Conservation (phyloP, 345 rosid genomes). For the Fremontodendron californicum region DNA sequence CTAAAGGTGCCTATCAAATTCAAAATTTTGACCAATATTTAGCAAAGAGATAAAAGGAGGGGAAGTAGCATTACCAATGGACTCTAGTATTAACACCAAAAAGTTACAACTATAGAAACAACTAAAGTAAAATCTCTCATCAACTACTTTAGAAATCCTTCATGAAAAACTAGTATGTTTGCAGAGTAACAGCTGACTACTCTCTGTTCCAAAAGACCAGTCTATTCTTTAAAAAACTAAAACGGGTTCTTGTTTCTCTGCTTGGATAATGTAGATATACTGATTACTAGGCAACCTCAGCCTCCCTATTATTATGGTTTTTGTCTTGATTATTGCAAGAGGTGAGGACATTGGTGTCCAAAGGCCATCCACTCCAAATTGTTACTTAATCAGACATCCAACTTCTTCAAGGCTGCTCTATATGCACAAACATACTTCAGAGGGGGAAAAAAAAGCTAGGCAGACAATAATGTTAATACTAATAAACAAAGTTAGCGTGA, state of each 20-base stretch:
- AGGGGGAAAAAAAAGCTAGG: neutral
- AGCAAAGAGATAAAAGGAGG: neutral
- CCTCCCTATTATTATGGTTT: neutral
- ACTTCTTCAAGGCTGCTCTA: neutral
- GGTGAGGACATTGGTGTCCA: neutral
- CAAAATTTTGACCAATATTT: neutral
- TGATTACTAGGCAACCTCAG: neutral
- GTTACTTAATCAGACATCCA: neutral
- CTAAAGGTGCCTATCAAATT: neutral
- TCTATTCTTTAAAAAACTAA: neutral
- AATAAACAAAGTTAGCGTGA: neutral
- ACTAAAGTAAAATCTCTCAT: neutral
- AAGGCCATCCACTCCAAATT: neutral
- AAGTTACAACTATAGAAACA: neutral
- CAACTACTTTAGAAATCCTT: neutral
- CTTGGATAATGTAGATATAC: neutral
- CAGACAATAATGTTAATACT: neutral
- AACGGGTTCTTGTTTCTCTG: neutral
- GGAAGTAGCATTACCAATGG: neutral
- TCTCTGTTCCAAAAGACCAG: neutral
- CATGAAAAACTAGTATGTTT: neutral
- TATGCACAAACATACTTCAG: neutral
- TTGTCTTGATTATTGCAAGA: neutral
- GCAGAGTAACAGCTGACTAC: neutral
- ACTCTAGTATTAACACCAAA: neutral